Conservation (phyloP, 345 rosid species). For the Dipteronia dyeriana region DNA sequence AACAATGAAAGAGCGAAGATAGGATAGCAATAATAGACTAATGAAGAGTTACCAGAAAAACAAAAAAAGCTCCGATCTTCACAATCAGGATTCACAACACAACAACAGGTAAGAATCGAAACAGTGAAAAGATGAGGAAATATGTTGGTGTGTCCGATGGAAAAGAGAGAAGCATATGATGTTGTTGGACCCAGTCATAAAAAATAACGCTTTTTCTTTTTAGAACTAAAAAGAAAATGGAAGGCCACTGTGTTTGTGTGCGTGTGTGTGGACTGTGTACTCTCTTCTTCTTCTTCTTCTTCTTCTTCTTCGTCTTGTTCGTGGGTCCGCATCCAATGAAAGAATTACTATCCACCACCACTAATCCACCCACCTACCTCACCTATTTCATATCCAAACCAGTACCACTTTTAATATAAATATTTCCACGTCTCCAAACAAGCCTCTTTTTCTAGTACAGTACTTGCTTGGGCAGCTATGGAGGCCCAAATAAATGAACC, state of each 20-base stretch:
- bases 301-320: background rate
- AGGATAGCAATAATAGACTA: background rate
- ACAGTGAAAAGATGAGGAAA: background rate
- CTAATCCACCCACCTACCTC: too few species aligned
- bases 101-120: background rate
- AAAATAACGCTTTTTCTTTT: background rate
- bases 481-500: background rate
- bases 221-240: background rate
- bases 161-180: background rate
- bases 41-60: slow-evolving; percentile 16
- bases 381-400: background rate
- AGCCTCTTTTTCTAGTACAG: too few species aligned
- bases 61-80: slow-evolving; percentile 13
- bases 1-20: background rate
- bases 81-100: background rate
- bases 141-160: background rate
- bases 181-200: background rate
- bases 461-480: background rate
- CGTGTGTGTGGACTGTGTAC: background rate
- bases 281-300: background rate
- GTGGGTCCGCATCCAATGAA: slow-evolving; percentile 10
- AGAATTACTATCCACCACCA: background rate
- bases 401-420: background rate
- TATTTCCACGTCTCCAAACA: too few species aligned
- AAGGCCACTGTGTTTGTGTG: background rate